A percentile compares a stretch with the other conserved stretches of the same genome.
phyloP scores from a whole-genome alignment of 768 basidiomycete species.

The Leccinum variicolor region DNA sequence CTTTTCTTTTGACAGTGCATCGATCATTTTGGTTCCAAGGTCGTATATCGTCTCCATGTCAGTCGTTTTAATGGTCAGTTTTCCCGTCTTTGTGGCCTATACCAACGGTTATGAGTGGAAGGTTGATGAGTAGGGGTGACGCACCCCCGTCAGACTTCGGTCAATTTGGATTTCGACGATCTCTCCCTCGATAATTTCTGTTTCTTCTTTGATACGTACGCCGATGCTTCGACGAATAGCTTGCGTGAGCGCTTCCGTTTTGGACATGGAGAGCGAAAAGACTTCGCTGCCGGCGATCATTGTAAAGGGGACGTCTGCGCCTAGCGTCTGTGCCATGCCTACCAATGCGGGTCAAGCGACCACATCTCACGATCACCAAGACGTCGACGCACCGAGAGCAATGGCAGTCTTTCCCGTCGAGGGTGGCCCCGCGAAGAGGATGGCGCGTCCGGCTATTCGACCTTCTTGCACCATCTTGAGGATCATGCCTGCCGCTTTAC shows the following conservation, averaged over 20 bases:
- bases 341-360: not conserved
- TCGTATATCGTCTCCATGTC: constrained; percentile 99
- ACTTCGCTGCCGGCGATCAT: constrained; percentile 98
- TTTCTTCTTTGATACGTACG: constrained; percentile 96
- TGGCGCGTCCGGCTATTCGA: constrained; percentile 90
- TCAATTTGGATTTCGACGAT: constrained; percentile 99
- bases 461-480: constrained; percentile 98
- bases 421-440: constrained; percentile 96
- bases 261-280: constrained; percentile 97
- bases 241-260: constrained; percentile 97
- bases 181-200: constrained; percentile 96
- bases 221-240: constrained; percentile 96
- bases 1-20: constrained; percentile 94
- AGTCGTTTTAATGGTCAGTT: constrained; percentile 95
- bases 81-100: constrained; percentile 96
- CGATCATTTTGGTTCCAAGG: constrained; percentile 98
- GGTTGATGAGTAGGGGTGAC: constrained; percentile 9
- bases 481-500: constrained; percentile 97
- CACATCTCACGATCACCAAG: no score
- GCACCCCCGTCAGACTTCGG: constrained; percentile 90
- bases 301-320: constrained; percentile 94
- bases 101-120: not conserved
- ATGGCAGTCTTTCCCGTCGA: constrained; percentile 96
- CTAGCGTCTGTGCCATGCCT: constrained; percentile 97
- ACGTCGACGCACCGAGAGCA: constrained; percentile 68